Conservation (phyloP, 768 basidiomycete genomes). For the Lactifluus pinguis region DNA sequence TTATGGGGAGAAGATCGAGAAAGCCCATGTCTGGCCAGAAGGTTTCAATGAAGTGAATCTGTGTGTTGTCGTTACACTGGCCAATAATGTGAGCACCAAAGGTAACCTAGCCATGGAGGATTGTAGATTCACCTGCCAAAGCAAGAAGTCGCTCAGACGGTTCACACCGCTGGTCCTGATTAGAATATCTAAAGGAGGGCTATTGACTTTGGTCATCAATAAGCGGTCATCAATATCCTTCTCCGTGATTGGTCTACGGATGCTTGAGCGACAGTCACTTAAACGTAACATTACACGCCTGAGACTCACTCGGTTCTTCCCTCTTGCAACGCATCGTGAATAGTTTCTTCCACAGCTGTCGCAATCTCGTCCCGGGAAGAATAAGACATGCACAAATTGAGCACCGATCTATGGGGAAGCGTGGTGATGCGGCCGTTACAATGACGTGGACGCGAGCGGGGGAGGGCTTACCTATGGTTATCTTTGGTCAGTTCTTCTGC, state of each 20-base stretch:
- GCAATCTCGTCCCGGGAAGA: conserved; percentile 88
- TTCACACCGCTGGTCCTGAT: conserved; percentile 88
- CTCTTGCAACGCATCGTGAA: conserved; percentile 33
- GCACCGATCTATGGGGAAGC: conserved; percentile 50
- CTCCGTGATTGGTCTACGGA: conserved; percentile 47
- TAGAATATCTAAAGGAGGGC: conserved; percentile 81
- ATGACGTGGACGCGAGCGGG: background rate
- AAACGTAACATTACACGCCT: conserved; percentile 2
- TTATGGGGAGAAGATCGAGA: conserved; percentile 75
- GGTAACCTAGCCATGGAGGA: background rate
- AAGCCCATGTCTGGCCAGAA: conserved; percentile 95
- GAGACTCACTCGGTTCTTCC: conserved; percentile 24
- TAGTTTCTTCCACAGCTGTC: conserved; percentile 53
- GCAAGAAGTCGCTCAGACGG: conserved; percentile 79
- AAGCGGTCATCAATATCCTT: conserved; percentile 57
- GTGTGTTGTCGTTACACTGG: conserved; percentile 75
- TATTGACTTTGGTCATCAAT: conserved; percentile 53
- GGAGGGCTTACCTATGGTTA: conserved; percentile 48
- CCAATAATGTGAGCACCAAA: background rate
- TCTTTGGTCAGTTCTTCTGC: conserved; percentile 72
- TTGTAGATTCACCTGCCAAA: conserved; percentile 78
- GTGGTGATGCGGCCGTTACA: background rate
- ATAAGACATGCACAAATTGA: conserved; percentile 93
- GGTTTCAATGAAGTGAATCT: conserved; percentile 73
- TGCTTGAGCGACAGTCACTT: background rate